Base-by-base conservation (phyloP, 176 grass and related monocot species). In the Musa troglodytarum region DNA sequence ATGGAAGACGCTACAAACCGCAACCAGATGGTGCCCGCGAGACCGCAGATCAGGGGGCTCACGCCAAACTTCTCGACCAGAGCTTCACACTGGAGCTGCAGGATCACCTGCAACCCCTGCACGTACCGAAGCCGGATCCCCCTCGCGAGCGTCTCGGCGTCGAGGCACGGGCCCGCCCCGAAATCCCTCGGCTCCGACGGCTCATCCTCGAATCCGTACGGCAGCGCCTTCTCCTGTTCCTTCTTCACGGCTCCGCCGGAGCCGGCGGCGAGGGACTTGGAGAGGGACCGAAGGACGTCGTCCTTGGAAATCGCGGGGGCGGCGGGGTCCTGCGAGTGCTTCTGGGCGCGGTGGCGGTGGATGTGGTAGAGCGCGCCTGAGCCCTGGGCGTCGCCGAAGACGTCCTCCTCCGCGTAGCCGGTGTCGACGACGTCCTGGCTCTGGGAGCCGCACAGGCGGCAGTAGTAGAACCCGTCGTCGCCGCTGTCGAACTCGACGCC, bases 81-180 rank as follows among this genome's bases (percentile, higher is more conserved):
- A 29, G 77, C 87, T 78, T 96, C 85, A 61, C 86, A 75, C 69
- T 96, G 93, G 49, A 23, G 74, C 77, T 86, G 85, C 52, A 96
- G 76, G 78, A 88, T 96, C 54, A 92, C 78, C 81, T 96, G 93
- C 68, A 96, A 59, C 10, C 93, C 93, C 66, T 63, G 71, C 58
- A 92, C 76, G 29, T 96, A 89, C 52, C 89, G 77, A 71, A 61
- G 64, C 67, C 87, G 89, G 28, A 92, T 74, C 70, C 61, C 61
- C 6, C 1, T 25, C 0, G 66, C 87, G 14, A 91, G 55, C n/a
- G 73, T 62, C 25, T 79, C 83, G 3, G 67, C 73, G 16, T 87
- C 70, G 2, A 43, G 17, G 0, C 54, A 20, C 54, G n/a, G 19
- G 10, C 16, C 62, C 1, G 62, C 1, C 2, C 55, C 85, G 7